Percentiles rank a stretch among this genome's conserved stretches.
Evolutionary conservation across 495 filamentous ascomycete species (phyloP).

Genomic region (Penicillium arizonense): DNA sequence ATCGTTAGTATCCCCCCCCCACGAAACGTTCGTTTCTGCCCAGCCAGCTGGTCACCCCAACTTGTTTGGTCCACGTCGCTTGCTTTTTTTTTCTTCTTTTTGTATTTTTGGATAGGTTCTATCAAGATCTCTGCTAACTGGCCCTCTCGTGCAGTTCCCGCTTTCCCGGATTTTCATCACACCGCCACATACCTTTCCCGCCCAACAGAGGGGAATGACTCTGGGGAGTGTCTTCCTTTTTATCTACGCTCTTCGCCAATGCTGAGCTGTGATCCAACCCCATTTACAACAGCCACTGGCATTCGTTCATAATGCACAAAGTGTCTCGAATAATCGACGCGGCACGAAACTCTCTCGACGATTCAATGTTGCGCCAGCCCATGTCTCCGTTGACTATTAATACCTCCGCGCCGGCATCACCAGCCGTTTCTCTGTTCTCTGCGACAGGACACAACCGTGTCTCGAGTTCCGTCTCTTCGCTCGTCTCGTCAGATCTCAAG

Average conservation of each 20-base stretch:
- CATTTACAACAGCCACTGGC: constrained; percentile 3
- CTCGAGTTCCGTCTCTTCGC: constrained; percentile 61
- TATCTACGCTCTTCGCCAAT: constrained; percentile 13
- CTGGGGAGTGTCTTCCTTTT: constrained; percentile 7
- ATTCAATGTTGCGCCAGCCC: constrained; percentile 15
- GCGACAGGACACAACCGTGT: constrained; percentile 38
- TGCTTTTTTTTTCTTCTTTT: constrained; percentile 1
- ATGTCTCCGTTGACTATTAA: constrained; percentile 35
- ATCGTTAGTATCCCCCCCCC: constrained; percentile 12
- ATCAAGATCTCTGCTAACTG: constrained; percentile 6
- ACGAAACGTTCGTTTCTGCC: constrained; percentile 16
- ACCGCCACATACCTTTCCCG: constrained; percentile 18
- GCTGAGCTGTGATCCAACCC: constrained; percentile 9
- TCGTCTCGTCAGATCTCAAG: constrained; percentile 50
- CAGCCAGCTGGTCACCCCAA: constrained; percentile 20
- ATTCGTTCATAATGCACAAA: constrained; percentile 22
- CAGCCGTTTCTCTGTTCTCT: constrained; percentile 43
- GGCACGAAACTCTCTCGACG: constrained; percentile 23
- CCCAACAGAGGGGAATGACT: constrained; percentile 11
- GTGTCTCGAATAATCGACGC: constrained; percentile 19
- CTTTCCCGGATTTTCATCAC: constrained; percentile 16
- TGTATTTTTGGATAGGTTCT: constrained; percentile 1
- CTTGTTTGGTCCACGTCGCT: constrained; percentile 21
- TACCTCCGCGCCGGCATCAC: constrained; percentile 45
- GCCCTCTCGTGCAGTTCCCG: constrained; percentile 7